Evolutionary conservation across 1,284 basidiomycete genomes (phyloP).

Genomic region (Clitocybe nebularis): DNA sequence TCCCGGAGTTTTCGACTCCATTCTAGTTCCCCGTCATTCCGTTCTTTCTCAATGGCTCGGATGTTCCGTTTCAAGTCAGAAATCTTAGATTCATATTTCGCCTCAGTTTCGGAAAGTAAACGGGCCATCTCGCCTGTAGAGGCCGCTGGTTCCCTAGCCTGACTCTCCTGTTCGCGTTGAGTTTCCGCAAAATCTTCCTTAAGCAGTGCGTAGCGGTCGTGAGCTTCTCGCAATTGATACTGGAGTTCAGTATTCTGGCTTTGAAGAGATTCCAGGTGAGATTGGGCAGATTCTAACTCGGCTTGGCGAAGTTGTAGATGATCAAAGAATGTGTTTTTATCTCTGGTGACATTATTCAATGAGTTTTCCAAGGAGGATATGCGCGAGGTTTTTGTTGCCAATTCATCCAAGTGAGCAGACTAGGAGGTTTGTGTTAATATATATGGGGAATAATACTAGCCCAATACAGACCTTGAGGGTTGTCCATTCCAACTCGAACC

Average conservation of each 20-base stretch:
- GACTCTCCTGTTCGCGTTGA: slow-evolving; percentile 52
- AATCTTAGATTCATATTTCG: slow-evolving; percentile 72
- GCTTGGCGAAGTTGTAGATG: slow-evolving; percentile 82
- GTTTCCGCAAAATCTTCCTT: slow-evolving; percentile 71
- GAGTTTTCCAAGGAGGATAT: slow-evolving; percentile 70
- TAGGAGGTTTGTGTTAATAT: slow-evolving; percentile 7
- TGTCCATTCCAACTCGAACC: slow-evolving; percentile 75
- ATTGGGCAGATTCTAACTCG: slow-evolving; percentile 79
- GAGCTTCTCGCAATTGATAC: slow-evolving; percentile 78
- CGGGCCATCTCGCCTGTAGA: slow-evolving; percentile 70
- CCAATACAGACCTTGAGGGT: slow-evolving; percentile 59
- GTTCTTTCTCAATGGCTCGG: slow-evolving; percentile 61
- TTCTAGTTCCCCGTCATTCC: slow-evolving; percentile 77
- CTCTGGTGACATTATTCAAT: slow-evolving; percentile 60
- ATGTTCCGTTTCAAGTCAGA: slow-evolving; percentile 64
- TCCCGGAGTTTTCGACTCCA: slow-evolving; percentile 80
- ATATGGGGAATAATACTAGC: neutral
- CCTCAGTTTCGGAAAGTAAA: slow-evolving; percentile 74
- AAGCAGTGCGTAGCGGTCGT: slow-evolving; percentile 66
- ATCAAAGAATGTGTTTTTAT: slow-evolving; percentile 80
- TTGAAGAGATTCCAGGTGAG: slow-evolving; percentile 68
- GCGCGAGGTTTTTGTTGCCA: slow-evolving; percentile 56
- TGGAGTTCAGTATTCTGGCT: slow-evolving; percentile 79
- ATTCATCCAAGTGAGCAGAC: slow-evolving; percentile 58
- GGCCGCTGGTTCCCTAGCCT: slow-evolving; percentile 39